Conservation (phyloP, 2,329 filamentous ascomycete genomes). For the Ramularia collo-cygni region DNA sequence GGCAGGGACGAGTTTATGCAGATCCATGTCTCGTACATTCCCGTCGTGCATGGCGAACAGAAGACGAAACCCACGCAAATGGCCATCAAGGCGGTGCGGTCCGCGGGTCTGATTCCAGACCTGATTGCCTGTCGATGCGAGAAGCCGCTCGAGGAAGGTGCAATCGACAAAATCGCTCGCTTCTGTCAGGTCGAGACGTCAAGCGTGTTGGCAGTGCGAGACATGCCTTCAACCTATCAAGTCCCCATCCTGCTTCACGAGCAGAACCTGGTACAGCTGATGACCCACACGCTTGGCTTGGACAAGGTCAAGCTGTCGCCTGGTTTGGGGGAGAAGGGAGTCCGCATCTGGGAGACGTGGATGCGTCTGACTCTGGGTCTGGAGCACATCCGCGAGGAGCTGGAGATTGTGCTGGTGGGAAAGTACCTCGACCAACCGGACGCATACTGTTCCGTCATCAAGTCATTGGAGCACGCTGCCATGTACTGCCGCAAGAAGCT, state of each 20-base stretch:
- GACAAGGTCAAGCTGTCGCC: slow-evolving; percentile 45
- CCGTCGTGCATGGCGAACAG: slow-evolving; percentile 67
- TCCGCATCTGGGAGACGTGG: slow-evolving; percentile 72
- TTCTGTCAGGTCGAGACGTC: slow-evolving; percentile 81
- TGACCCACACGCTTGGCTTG: slow-evolving; percentile 60
- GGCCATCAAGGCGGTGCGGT: slow-evolving; percentile 76
- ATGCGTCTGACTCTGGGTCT: slow-evolving; percentile 61
- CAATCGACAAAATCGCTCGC: slow-evolving; percentile 79
- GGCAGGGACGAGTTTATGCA: slow-evolving; percentile 77
- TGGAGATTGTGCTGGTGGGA: slow-evolving; percentile 81
- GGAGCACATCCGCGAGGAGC: slow-evolving; percentile 58
- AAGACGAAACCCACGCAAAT: slow-evolving; percentile 98
- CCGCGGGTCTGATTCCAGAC: slow-evolving; percentile 59
- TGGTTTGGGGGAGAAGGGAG: slow-evolving; percentile 54
- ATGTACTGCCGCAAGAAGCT: slow-evolving; percentile 80
- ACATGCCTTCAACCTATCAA: slow-evolving; percentile 87
- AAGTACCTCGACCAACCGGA: slow-evolving; percentile 86
- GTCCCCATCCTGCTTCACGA: slow-evolving; percentile 86
- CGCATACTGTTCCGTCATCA: slow-evolving; percentile 76
- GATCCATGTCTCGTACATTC: slow-evolving; percentile 85
- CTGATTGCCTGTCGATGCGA: slow-evolving; percentile 90
- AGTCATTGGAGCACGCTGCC: slow-evolving; percentile 82
- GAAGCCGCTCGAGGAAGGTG: slow-evolving; percentile 61
- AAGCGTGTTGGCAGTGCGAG: slow-evolving; percentile 79
- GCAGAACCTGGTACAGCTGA: slow-evolving; percentile 64